Evolutionary conservation across 768 basidiomycete species (phyloP), one percentile per base, ranked within the genome.

Genomic region (Leccinum pellstonianum): DNA sequence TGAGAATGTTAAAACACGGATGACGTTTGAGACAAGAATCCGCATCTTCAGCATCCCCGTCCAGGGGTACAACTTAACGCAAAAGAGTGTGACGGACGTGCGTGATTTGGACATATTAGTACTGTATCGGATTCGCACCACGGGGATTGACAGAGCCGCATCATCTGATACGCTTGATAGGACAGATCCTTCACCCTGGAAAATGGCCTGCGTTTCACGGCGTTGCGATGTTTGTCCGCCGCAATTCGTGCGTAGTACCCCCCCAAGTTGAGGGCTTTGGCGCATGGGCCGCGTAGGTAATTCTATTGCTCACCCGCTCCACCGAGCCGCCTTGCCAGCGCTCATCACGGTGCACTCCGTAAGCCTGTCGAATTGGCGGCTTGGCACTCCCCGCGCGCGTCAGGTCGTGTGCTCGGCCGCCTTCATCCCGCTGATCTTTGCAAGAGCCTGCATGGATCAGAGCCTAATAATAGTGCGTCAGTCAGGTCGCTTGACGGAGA

Each of bases 81-180:
- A 35, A n/a, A 38, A 35, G n/a, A 37, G 59, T 54, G 55, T 54
- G 55, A 57, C 55, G 59, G 52, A 6, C 51, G 47, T 54, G 46
- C 43, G 48, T 52, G 37, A 59, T 35, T 50, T 51, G 47, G 64
- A 47, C 49, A 50, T 47, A 33, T 47, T 49, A 25, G 23, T 12
- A 23, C 21, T 25, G 21, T 12, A 33, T 54, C 61, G 50, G 60
- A 64, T 59, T 67, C 65, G 55, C 65, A 63, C 38, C 37, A 38
- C 3, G 23, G 31, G 29, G 12, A 37, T 51, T 60, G 66, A 66
- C 61, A 64, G 62, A 51, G 49, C 58, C 66, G 35, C 5, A 68
- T 46, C 43, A 46, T 69, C 68, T 70, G 68, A 68, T 67, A 68
- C 68, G 68, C 57, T 53, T 68, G 68, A 69, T 68, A 70, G 67